A percentile compares a stretch with the other conserved stretches of the same genome.
Evolutionary conservation across 352 stramenopile genomes (phyloP).

Genomic region (Phytophthora idaei): DNA sequence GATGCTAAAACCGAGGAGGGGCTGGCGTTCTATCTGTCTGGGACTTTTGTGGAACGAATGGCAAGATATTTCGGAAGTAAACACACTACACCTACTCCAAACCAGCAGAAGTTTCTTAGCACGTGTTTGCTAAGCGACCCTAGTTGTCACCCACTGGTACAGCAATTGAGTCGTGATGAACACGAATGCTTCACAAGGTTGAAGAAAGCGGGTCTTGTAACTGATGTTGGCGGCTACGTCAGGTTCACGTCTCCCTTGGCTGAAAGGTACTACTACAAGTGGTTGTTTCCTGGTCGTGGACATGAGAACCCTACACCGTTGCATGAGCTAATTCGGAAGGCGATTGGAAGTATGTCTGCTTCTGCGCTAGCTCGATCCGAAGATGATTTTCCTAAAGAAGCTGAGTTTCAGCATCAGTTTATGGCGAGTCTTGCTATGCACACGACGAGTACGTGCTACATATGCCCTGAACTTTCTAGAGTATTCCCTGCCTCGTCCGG

Average conservation of each 20-base stretch:
- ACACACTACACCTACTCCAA: background rate
- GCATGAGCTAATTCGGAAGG: background rate
- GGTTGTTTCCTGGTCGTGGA: background rate
- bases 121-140: background rate
- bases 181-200: background rate
- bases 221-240: background rate
- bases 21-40: constrained; percentile 10
- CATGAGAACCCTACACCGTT: background rate
- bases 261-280: constrained; percentile 1
- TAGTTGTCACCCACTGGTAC: background rate
- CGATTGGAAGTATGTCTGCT: background rate
- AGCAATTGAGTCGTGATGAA: background rate
- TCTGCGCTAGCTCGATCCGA: background rate
- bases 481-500: background rate
- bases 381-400: background rate
- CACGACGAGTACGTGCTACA: background rate
- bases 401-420: constrained; percentile 1
- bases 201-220: constrained; percentile 3
- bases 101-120: background rate
- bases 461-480: background rate
- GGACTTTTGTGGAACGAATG: constrained; percentile 2
- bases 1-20: constrained; percentile 3
- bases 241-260: constrained; percentile 1
- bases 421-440: background rate
- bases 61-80: background rate